Evolutionary conservation across 2,329 filamentous ascomycete species (phyloP).

Genomic region (Huntiella savannae): DNA sequence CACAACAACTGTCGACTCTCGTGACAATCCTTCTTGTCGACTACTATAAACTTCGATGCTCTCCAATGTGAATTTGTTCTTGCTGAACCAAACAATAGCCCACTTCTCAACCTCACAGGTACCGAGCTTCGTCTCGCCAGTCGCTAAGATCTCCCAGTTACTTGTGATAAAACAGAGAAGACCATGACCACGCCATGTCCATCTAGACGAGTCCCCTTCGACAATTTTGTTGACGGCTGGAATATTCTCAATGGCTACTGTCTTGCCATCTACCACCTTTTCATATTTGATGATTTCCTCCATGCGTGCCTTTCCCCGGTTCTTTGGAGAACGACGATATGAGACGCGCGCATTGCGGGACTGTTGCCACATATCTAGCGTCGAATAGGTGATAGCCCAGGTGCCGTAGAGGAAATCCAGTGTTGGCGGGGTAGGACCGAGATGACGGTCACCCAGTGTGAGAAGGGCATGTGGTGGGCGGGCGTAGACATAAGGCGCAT

Average conservation of each 20-base stretch:
- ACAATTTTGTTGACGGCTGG: no score
- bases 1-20: not conserved
- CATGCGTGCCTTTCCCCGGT: slow-evolving; percentile 28
- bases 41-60: slow-evolving; percentile 64
- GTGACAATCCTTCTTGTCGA: slow-evolving; percentile 33
- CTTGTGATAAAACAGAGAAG: slow-evolving; percentile 51
- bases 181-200: slow-evolving; percentile 66
- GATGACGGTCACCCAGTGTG: not conserved
- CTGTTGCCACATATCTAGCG: slow-evolving; percentile 61
- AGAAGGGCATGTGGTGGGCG: no score
- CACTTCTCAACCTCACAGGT: slow-evolving; percentile 35
- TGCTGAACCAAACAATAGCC: slow-evolving; percentile 70
- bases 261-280: slow-evolving; percentile 7
- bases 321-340: slow-evolving; percentile 37
- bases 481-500: no score
- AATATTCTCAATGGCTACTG: no score
- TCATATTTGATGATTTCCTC: slow-evolving; percentile 61
- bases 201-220: slow-evolving; percentile 23
- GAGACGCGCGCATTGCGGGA: slow-evolving; percentile 66
- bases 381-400: slow-evolving; percentile 60
- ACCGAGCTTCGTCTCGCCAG: slow-evolving; percentile 34
- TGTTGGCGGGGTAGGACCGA: slow-evolving; percentile 20
- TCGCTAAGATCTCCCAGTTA: slow-evolving; percentile 69
- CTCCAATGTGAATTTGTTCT: slow-evolving; percentile 66
- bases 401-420: slow-evolving; percentile 43